Base-by-base conservation (phyloP, 257 asterid genomes). In the Nemophila menziesii region DNA sequence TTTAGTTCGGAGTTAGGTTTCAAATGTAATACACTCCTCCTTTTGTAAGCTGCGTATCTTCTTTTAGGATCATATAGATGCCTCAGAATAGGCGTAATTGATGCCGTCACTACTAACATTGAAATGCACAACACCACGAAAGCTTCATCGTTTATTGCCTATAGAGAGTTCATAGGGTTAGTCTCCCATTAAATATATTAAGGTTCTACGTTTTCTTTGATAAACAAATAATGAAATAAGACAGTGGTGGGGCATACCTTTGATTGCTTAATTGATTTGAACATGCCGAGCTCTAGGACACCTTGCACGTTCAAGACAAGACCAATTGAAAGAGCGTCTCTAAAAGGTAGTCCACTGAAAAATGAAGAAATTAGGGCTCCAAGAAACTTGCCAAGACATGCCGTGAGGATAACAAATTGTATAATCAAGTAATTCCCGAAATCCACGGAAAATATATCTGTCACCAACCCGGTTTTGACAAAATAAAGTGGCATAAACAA, bases 241-340 rank as follows among this genome's bases (percentile, higher is more conserved):
- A 9, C 33, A 9, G 33, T 4, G 33, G 33, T 9, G 33, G 33
- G 16, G n/a, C 43, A 18, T 45, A 69, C 73, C 67, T 49, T 18
- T 29, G 33, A 23, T 34, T 54, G 61, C 52, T 61, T 49, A 60
- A 70, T 16, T 60, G 57, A 42, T 43, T 65, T 70, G 68, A 61
- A 67, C 54, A 66, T 16, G 12, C 60, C 60, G 3, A 71, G 61
- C 42, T 71, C 71, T 13, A 63, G 39, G 36, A 63, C 60, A 5
- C 78, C 78, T 64, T 71, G 78, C 4, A 67, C 66, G 22, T 59
- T 66, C 63, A 65, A 14, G 14, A 56, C 68, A 18, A 71, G 22
- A 16, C 71, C 74, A 20, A 66, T 19, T 47, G 54, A 62, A 29
- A 49, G 5, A 1, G 78, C 71, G 39, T 71, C 78, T 47, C 41